Evolutionary conservation across 2,329 filamentous ascomycete genomes (phyloP).

Genomic region (Colletotrichum kahawae): DNA sequence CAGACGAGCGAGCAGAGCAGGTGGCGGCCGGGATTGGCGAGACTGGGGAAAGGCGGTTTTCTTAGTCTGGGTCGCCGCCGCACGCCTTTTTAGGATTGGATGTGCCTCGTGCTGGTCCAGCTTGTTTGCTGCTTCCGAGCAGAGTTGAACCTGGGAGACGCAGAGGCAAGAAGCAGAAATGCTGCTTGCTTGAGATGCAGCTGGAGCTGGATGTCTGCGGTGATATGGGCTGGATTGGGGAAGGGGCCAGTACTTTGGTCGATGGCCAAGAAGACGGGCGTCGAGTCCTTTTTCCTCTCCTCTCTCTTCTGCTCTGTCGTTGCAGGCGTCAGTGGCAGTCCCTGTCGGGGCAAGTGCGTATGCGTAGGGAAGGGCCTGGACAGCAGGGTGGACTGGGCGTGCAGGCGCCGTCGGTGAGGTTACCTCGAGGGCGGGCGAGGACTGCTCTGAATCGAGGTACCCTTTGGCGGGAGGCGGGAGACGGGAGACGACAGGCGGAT

Average conservation of each 20-base stretch:
- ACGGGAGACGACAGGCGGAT: background rate
- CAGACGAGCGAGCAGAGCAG: background rate
- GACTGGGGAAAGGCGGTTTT: background rate
- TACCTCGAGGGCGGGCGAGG: background rate
- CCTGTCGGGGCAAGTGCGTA: constrained; percentile 6
- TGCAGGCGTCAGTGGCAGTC: constrained; percentile 3
- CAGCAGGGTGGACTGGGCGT: background rate
- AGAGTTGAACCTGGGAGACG: background rate
- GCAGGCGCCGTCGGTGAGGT: background rate
- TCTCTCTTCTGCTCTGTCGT: background rate
- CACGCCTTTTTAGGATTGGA: background rate
- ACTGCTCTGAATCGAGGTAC: background rate
- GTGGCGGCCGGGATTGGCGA: background rate
- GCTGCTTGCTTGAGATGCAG: background rate
- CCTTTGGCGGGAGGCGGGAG: background rate
- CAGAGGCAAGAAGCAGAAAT: background rate
- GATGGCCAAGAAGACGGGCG: constrained; percentile 5
- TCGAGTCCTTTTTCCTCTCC: background rate
- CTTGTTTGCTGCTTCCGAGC: background rate
- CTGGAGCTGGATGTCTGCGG: background rate
- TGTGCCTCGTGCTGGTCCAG: background rate
- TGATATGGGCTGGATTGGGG: constrained; percentile 8
- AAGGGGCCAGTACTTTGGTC: constrained; percentile 11
- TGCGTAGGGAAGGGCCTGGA: background rate
- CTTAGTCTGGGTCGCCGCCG: background rate